A percentile compares a stretch with the other conserved stretches of the same genome.
These are phyloP conservation scores for Sclerotinia spermophila DNA, from an alignment of 2,329 filamentous ascomycete species.

Conservation along the genomic window DNA sequence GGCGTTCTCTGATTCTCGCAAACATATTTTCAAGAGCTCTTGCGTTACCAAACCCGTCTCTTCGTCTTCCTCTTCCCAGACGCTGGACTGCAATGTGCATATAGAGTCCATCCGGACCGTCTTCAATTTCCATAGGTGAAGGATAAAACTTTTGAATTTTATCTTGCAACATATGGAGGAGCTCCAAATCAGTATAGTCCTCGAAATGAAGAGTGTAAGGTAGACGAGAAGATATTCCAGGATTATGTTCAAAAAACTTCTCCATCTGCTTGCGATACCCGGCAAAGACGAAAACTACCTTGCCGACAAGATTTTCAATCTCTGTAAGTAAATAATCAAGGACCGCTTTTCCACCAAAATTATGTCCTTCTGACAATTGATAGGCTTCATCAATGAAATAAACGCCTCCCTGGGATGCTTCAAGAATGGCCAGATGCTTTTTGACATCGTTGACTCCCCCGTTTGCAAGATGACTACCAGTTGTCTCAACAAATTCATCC, in stretches of 20 bases:
- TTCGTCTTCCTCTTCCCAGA: slow-evolving; percentile 58
- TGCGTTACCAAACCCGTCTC: slow-evolving; percentile 70
- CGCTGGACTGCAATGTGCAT: slow-evolving; percentile 59
- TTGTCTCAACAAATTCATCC: slow-evolving; percentile 58
- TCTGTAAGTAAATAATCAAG: slow-evolving; percentile 70
- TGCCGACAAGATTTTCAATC: slow-evolving; percentile 67
- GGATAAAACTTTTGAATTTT: slow-evolving; percentile 53
- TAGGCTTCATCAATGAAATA: slow-evolving; percentile 80
- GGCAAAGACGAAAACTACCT: slow-evolving; percentile 68
- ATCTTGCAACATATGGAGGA: slow-evolving; percentile 56
- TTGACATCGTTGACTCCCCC: slow-evolving; percentile 57
- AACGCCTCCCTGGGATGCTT: slow-evolving; percentile 64
- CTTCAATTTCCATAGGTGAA: slow-evolving; percentile 56
- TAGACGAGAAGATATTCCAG: slow-evolving; percentile 66
- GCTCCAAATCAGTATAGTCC: slow-evolving; percentile 65
- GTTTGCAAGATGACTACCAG: slow-evolving; percentile 62
- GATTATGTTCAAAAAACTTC: slow-evolving; percentile 70
- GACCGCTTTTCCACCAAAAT: slow-evolving; percentile 54
- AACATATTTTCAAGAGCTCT: slow-evolving; percentile 62
- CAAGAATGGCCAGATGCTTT: slow-evolving; percentile 52
- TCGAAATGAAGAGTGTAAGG: slow-evolving; percentile 62
- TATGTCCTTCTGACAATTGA: slow-evolving; percentile 61
- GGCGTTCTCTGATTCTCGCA: slow-evolving; percentile 51
- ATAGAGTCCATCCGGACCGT: slow-evolving; percentile 56
- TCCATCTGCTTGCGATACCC: slow-evolving; percentile 76